Evolutionary conservation across 805 yeast genomes (phyloP).

Genomic region (Lipomyces spencermartinsiae): DNA sequence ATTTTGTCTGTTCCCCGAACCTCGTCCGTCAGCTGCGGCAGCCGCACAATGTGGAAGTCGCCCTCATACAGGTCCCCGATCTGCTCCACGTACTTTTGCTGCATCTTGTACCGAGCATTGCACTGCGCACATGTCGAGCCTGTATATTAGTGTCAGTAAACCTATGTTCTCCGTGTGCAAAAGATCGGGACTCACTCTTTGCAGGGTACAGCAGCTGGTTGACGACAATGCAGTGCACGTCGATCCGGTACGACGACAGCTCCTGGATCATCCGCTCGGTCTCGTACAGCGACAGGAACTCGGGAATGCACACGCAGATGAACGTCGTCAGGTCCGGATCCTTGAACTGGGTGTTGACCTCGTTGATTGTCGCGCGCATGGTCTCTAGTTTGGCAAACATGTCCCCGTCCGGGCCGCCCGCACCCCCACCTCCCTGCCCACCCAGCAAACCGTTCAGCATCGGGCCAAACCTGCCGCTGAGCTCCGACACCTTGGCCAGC

Average conservation of each 20-base stretch:
- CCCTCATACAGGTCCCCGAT: constrained; percentile 90
- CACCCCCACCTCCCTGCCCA: constrained; percentile 59
- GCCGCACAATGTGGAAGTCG: constrained; percentile 93
- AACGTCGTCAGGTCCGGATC: constrained; percentile 92
- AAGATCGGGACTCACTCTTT: constrained; percentile 45
- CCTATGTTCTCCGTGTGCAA: no score
- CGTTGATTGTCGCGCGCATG: constrained; percentile 78
- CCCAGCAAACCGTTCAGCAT: constrained; percentile 70
- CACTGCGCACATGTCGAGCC: constrained; percentile 81
- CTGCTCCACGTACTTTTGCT: constrained; percentile 90
- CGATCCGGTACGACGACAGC: constrained; percentile 91
- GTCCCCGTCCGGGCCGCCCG: constrained; percentile 53
- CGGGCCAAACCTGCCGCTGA: constrained; percentile 88
- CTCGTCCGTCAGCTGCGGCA: constrained; percentile 94
- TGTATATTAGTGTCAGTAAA: neutral
- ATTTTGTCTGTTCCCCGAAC: constrained; percentile 91
- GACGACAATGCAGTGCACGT: constrained; percentile 93
- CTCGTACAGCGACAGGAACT: constrained; percentile 92
- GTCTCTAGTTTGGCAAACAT: constrained; percentile 79
- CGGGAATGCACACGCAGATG: constrained; percentile 96
- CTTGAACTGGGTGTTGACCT: constrained; percentile 93
- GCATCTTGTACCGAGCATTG: constrained; percentile 93
- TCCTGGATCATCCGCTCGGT: constrained; percentile 98
- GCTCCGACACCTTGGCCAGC: constrained; percentile 82
- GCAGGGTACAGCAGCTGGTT: constrained; percentile 92